phyloP scores from a whole-genome alignment of 805 yeast genomes.

The Saturnispora dispora region DNA sequence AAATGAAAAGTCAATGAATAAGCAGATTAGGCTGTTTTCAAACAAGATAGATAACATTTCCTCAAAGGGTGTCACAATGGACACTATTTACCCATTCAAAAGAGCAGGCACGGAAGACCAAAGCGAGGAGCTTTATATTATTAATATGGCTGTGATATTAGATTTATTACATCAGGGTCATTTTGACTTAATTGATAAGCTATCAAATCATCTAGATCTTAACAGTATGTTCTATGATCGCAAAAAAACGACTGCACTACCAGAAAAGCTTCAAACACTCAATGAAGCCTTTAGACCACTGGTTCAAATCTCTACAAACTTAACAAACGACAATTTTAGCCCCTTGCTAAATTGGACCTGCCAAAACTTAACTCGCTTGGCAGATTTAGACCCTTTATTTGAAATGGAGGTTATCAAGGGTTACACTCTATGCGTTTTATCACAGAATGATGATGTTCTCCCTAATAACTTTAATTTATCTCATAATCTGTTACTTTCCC shows the following conservation, averaged over 20 bases:
- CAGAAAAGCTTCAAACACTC: neutral
- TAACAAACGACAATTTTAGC: neutral
- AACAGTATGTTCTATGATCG: neutral
- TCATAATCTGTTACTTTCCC: neutral
- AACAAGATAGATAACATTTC: neutral
- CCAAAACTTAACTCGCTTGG: neutral
- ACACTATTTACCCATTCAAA: neutral
- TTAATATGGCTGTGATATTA: constrained; percentile 19
- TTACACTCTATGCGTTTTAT: neutral
- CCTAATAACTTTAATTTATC: neutral
- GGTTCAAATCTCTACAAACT: neutral
- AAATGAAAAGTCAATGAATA: constrained; percentile 10
- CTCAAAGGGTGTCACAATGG: constrained; percentile 3
- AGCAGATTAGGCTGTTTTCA: constrained; percentile 17
- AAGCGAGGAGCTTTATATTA: neutral
- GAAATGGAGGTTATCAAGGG: neutral
- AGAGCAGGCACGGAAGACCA: neutral
- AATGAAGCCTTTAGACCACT: constrained; percentile 1
- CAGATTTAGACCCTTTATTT: neutral
- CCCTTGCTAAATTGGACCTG: constrained; percentile 1
- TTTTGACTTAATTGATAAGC: constrained; percentile 16
- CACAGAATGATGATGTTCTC: neutral
- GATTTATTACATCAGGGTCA: constrained; percentile 27
- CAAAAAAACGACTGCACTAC: neutral
- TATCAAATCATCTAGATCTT: neutral